Evolutionary conservation across 2,329 filamentous ascomycete species (phyloP).

Genomic region (Colletotrichum ledebouriae): DNA sequence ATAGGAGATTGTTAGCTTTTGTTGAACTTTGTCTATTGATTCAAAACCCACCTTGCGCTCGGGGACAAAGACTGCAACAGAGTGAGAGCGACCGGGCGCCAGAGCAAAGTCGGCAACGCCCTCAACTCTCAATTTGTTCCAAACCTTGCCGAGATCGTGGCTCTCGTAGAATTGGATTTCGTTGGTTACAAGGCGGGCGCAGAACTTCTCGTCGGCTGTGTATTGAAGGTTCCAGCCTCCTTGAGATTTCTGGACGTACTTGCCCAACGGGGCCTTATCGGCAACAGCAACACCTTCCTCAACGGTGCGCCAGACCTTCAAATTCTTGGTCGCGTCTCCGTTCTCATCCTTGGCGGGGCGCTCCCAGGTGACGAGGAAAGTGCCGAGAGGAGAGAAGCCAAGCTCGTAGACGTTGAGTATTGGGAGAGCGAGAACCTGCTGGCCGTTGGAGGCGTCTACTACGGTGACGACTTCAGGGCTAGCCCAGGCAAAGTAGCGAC

Average conservation of each 20-base stretch:
- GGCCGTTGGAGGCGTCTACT: constrained; percentile 83
- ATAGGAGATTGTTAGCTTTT: constrained; percentile 21
- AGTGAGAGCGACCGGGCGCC: constrained; percentile 89
- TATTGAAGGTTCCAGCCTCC: constrained; percentile 98
- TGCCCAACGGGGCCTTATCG: constrained; percentile 82
- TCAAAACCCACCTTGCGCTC: constrained; percentile 83
- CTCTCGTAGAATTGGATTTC: constrained; percentile 98
- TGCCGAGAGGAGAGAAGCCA: constrained; percentile 92
- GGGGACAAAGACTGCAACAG: constrained; percentile 93
- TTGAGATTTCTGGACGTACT: constrained; percentile 96
- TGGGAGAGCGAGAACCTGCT: constrained; percentile 79
- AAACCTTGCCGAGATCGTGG: constrained; percentile 85
- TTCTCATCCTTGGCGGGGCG: constrained; percentile 91
- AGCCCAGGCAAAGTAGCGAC: constrained; percentile 96
- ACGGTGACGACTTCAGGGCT: constrained; percentile 88
- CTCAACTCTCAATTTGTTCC: constrained; percentile 95
- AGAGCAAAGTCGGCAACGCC: constrained; percentile 91
- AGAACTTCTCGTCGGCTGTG: constrained; percentile 92
- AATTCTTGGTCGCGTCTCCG: constrained; percentile 93
- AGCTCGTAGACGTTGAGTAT: constrained; percentile 92
- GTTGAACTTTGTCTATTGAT: neutral
- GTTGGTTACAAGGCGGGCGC: constrained; percentile 93
- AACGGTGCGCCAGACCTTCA: constrained; percentile 94
- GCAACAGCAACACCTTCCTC: constrained; percentile 73
- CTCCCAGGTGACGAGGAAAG: constrained; percentile 97